Evolutionary conservation across 129 eudicot genomes (phyloP), one percentile per base, ranked within the genome.

Genomic region (Logfia minima): DNA sequence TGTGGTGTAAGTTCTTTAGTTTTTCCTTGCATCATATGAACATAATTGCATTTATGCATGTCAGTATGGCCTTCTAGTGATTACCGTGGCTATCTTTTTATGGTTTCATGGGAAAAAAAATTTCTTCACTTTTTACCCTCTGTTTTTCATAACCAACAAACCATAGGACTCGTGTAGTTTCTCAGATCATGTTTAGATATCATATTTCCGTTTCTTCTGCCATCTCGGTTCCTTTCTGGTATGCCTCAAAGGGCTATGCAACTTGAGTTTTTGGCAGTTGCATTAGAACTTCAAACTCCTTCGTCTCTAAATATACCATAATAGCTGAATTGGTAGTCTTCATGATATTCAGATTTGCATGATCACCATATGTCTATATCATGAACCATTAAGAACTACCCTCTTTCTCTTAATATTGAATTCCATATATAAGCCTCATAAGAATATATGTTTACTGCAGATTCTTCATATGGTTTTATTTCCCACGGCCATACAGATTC

Each of bases 1-100:
- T 91, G 97, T 64, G 97, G 95, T 80, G 95, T 91, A 89, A 76
- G 82, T 68, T 75, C 18, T n/a, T 48, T 48, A 48, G 18, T 48
- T 13, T 43, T 48, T 3, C 18, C 55, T 48, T 48, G 55, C 18
- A 14, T 14, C 55, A 3, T 48, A 13, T 14, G 5, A 48, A 48
- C 18, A 48, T 48, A 48, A 48, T 13, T 48, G n/a, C 55, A 48
- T 41, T 41, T 41, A 9, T 41, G 13, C 48, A 41, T 41, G 4
- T 41, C 48, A 41, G 0, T 41, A 2, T 41, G 48, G 14, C 48
- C 48, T 41, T 41, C 48, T 41, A 41, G 48, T 41, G 14, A 41
- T 41, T 9, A 9, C 13, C 48, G 0, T 41, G 48, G 48, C 14
- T 10, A 41, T 41, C 14, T 41, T 39, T 35, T 9, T 9, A 41